phyloP scores from a whole-genome alignment of 768 basidiomycete genomes.

The Tricholoma sp. region DNA sequence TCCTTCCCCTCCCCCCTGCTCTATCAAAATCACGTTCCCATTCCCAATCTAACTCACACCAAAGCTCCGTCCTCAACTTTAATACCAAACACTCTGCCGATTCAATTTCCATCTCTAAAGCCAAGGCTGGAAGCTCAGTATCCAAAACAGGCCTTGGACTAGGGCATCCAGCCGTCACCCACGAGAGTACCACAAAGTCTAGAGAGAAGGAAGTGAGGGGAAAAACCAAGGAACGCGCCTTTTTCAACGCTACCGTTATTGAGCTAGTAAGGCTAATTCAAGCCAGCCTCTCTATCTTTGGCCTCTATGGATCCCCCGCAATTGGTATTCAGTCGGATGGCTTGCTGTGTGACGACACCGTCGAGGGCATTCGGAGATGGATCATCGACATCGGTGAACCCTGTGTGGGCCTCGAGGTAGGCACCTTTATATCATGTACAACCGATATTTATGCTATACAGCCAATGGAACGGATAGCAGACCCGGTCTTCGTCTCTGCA shows the following conservation, averaged over 20 bases:
- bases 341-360: conserved; percentile 71
- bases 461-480: conserved; percentile 69
- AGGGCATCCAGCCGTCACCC: conserved; percentile 9
- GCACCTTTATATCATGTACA: conserved; percentile 5
- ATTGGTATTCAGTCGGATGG: conserved; percentile 43
- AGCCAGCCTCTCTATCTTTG: conserved; percentile 65
- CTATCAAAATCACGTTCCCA: conserved; percentile 14
- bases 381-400: conserved; percentile 59
- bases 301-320: conserved; percentile 38
- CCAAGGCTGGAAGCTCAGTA: background rate
- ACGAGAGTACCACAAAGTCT: conserved; percentile 2
- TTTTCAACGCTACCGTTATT: conserved; percentile 64
- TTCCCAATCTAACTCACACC: conserved; percentile 16
- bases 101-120: conserved; percentile 11
- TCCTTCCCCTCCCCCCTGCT: conserved; percentile 11
- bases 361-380: conserved; percentile 69
- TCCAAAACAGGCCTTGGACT: conserved; percentile 14
- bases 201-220: conserved; percentile 9
- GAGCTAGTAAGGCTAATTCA: conserved; percentile 76
- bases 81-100: conserved; percentile 14
- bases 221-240: conserved; percentile 26
- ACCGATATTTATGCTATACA: conserved; percentile 19
- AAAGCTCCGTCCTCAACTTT: conserved; percentile 15
- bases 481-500: conserved; percentile 66
- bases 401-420: conserved; percentile 57